A percentile compares a stretch with the other conserved stretches of the same genome.
phyloP scores from a whole-genome alignment of 768 basidiomycete species.

The Lentinula aciculospora region DNA sequence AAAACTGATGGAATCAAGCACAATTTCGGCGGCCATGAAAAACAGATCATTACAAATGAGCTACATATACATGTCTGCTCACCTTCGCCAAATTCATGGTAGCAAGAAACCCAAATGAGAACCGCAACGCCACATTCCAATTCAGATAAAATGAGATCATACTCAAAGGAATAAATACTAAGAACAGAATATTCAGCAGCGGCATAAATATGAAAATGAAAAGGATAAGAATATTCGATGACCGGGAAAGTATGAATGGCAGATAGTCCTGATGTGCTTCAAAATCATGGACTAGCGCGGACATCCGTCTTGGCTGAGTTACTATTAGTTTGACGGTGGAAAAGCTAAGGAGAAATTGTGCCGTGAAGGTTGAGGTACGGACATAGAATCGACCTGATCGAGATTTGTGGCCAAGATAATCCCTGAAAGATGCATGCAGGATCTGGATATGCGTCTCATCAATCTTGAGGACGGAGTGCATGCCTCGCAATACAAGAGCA shows the following conservation, averaged over 20 bases:
- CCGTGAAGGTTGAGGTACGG: not conserved
- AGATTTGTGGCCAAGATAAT: not conserved
- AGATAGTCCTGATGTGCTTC: not conserved
- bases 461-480: constrained; percentile 1
- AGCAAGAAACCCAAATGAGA: constrained; percentile 71
- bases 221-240: not conserved
- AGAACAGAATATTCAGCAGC: not conserved
- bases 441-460: not conserved
- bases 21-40: too few relatives aligned
- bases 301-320: not conserved
- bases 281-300: not conserved
- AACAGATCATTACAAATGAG: too few relatives aligned
- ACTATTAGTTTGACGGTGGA: not conserved
- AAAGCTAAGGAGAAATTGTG: not conserved
- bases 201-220: not conserved
- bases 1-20: too few relatives aligned
- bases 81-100: constrained; percentile 88
- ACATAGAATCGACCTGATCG: not conserved
- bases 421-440: not conserved
- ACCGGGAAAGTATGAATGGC: not conserved
- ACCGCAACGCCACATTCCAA: constrained; percentile 76
- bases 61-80: constrained; percentile 13
- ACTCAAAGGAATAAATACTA: constrained; percentile 63
- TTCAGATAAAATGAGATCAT: constrained; percentile 53
- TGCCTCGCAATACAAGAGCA: not conserved